phyloP scores from a whole-genome alignment of 768 basidiomycete genomes.

The Rhodotorula graminis region DNA sequence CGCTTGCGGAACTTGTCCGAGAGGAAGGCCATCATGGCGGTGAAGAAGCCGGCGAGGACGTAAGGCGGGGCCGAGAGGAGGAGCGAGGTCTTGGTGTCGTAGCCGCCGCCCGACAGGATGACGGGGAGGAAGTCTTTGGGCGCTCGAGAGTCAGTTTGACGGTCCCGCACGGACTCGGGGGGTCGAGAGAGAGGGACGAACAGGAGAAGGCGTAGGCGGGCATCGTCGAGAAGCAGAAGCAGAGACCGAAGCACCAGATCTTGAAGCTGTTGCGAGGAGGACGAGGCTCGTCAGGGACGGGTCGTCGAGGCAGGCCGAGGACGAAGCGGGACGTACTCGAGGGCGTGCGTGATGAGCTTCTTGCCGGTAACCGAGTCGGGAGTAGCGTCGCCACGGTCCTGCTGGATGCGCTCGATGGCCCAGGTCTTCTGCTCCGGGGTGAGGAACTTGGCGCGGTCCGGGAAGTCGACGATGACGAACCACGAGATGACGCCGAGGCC shows the following conservation, averaged over 20 bases:
- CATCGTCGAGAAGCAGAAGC: conserved; percentile 41
- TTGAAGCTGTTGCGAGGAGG: conserved; percentile 22
- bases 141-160: neutral
- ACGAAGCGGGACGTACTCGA: conserved; percentile 10
- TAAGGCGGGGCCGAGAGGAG: conserved; percentile 45
- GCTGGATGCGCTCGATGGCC: conserved; percentile 41
- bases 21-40: conserved; percentile 11
- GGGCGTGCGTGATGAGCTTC: conserved; percentile 30
- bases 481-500: conserved; percentile 40
- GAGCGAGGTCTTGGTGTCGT: conserved; percentile 42
- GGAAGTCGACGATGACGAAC: conserved; percentile 44
- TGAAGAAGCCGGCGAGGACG: conserved; percentile 43
- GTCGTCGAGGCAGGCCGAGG: neutral
- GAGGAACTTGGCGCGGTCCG: conserved; percentile 46
- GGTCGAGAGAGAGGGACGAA: neutral
- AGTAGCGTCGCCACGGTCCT: conserved; percentile 44
- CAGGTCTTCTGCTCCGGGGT: conserved; percentile 38
- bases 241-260: conserved; percentile 43
- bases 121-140: conserved; percentile 44
- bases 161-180: neutral
- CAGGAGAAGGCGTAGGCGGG: conserved; percentile 35
- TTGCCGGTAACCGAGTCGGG: conserved; percentile 40
- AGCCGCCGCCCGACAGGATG: conserved; percentile 45
- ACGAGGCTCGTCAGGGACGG: neutral
- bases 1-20: conserved; percentile 38